These are phyloP conservation scores for Magnusiomyces suaveolens DNA, from an alignment of 1,139 yeast genomes.

Conservation along the genomic window DNA sequence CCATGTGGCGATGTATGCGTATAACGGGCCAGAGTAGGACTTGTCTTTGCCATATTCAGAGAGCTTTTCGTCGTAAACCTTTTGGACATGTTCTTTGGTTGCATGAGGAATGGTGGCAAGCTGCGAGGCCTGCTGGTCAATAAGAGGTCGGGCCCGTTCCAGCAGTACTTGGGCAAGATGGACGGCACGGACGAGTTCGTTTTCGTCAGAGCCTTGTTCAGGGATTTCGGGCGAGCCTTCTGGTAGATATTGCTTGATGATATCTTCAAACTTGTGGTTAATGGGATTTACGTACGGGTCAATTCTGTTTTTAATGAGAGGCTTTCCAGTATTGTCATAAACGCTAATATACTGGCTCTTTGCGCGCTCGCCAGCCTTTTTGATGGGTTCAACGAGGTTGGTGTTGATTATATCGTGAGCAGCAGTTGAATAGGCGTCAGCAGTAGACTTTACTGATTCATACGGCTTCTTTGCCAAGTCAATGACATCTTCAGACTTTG, in stretches of 20 bases:
- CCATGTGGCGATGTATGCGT: conserved; percentile 19
- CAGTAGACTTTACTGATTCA: conserved; percentile 25
- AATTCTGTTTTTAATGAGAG: conserved; percentile 47
- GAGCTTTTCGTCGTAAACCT: conserved; percentile 26
- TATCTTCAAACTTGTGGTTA: conserved; percentile 44
- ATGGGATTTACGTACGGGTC: conserved; percentile 58
- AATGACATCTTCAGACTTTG: conserved; percentile 31
- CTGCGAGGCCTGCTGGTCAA: conserved; percentile 23
- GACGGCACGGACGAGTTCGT: conserved; percentile 28
- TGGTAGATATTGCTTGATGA: conserved; percentile 42
- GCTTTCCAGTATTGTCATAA: conserved; percentile 52
- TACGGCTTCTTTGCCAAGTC: conserved; percentile 30
- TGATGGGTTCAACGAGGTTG: conserved; percentile 28
- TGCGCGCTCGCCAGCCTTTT: conserved; percentile 27
- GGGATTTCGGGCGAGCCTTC: conserved; percentile 29
- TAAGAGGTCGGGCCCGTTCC: conserved; percentile 29
- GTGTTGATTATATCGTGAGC: conserved; percentile 26
- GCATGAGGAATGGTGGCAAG: conserved; percentile 21
- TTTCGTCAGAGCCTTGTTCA: conserved; percentile 19
- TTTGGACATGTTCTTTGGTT: conserved; percentile 23
- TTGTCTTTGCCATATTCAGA: conserved; percentile 19
- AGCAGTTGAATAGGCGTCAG: conserved; percentile 24
- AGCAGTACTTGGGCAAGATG: conserved; percentile 28
- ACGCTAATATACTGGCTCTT: conserved; percentile 28
- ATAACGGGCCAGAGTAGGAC: conserved; percentile 17